Conservation (phyloP, 164 flowering plant genomes). For the Berberis thunbergii region DNA sequence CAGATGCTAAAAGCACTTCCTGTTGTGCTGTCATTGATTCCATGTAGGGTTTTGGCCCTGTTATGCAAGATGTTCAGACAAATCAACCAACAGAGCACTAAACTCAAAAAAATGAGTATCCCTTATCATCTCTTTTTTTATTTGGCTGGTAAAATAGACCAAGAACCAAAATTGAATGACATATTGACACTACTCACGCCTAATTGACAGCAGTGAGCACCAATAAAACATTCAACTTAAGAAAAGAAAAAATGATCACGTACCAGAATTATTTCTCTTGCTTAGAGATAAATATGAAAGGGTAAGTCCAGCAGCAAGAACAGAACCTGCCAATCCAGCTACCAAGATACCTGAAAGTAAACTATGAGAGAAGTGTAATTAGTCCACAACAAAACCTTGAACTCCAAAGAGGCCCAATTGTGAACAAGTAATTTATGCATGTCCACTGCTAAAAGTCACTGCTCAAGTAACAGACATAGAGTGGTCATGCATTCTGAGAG, state of each 20-base stretch:
- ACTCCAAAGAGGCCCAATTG: no score
- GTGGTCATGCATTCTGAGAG: no score
- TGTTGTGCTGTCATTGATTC: slow-evolving; percentile 47
- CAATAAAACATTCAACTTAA: slow-evolving; percentile 1
- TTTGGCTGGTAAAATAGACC: no score
- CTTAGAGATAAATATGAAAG: slow-evolving; percentile 55
- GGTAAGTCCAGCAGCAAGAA: slow-evolving; percentile 61
- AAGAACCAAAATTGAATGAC: no score
- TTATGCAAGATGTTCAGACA: slow-evolving; percentile 6
- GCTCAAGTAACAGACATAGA: no score
- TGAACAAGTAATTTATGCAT: no score
- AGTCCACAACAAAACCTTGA: slow-evolving; percentile 21
- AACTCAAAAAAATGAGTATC: neutral
- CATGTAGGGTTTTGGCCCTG: slow-evolving; percentile 55
- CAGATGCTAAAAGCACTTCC: slow-evolving; percentile 32
- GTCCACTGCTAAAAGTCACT: no score
- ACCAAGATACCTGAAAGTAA: slow-evolving; percentile 65
- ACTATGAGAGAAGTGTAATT: slow-evolving; percentile 47
- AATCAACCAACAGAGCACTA: neutral
- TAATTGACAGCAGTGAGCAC: slow-evolving; percentile 1
- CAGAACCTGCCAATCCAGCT: slow-evolving; percentile 60
- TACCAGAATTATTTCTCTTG: slow-evolving; percentile 51
- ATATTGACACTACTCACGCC: neutral
- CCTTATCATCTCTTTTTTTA: no score
- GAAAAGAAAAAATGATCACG: slow-evolving; percentile 14